Evolutionary conservation across 768 basidiomycete genomes (phyloP).

Genomic region (Termitomyces sp.): DNA sequence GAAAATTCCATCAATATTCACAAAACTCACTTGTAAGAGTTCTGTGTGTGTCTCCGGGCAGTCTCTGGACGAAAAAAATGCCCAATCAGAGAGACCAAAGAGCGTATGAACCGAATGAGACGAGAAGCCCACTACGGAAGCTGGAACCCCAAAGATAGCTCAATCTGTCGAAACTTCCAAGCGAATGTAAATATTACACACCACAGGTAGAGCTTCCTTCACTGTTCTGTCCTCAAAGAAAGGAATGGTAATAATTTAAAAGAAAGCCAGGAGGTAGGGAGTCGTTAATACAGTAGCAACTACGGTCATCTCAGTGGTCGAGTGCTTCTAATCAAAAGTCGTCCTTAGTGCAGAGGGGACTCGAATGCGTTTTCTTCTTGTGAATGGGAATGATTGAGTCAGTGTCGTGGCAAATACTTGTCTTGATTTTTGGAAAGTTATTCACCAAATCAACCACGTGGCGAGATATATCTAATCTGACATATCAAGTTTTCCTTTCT

Average conservation of each 20-base stretch:
- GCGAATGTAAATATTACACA: slow-evolving; percentile 26
- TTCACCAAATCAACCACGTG: not conserved
- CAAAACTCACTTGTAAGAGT: slow-evolving; percentile 47
- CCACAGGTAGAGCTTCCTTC: slow-evolving; percentile 52
- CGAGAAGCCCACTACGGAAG: slow-evolving; percentile 81
- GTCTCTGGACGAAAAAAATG: slow-evolving; percentile 64
- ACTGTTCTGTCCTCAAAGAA: slow-evolving; percentile 39
- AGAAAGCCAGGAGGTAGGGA: slow-evolving; percentile 53
- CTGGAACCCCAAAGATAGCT: slow-evolving; percentile 25
- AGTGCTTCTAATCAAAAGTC: not conserved
- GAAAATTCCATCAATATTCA: not conserved
- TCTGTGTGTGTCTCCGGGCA: slow-evolving; percentile 77
- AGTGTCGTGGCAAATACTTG: not conserved
- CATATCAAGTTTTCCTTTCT: not conserved
- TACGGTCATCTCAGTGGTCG: slow-evolving; percentile 40
- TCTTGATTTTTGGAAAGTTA: not conserved
- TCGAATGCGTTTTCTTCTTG: not conserved
- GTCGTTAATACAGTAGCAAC: slow-evolving; percentile 34
- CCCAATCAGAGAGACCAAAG: slow-evolving; percentile 76
- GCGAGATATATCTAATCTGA: slow-evolving; percentile 1
- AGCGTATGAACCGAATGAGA: slow-evolving; percentile 75
- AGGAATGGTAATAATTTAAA: slow-evolving; percentile 49
- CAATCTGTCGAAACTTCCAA: not conserved
- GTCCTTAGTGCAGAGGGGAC: not conserved
- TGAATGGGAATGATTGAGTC: not conserved